Base-by-base conservation (phyloP, 306 rosid genomes). In the Sesbania bispinosa region DNA sequence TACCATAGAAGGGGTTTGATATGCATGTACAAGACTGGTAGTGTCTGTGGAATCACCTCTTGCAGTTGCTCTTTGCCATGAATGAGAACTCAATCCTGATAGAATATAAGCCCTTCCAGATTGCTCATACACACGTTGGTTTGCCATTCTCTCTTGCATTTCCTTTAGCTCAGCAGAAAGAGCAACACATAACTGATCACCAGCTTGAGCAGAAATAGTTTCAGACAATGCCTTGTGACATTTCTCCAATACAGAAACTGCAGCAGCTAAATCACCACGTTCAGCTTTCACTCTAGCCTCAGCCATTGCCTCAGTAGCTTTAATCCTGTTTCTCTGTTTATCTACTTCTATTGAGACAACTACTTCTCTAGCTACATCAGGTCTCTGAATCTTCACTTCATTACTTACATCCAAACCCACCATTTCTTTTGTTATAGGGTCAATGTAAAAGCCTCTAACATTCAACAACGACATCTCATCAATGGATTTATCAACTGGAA, bases 21-120 rank as follows among this genome's bases (percentile, higher is more conserved):
- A 95, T 33, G 94, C 60, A 60, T 89, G 97, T 73, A 95, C 46
- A 19, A 82, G 83, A 81, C 92, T 91, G 19, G 89, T 79, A 71
- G 86, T 86, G 30, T 88, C 97, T 1, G 90, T 87, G 6, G 96
- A 92, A 84, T 95, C 90, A 8, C 99, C 99, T 24, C 99, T 75
- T 0, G 96, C 92, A 0, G 99, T 95, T 60, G 99, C 99, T 79
- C 99, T 86, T 77, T 95, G 99, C 90, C 87, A 86, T 57, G 97
- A 88, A 75, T 95, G 99, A 10, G 99, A 91, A 86, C 99, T 95
- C 80, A 95, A 77, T 68, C 99, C 99, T 14, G 99, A 95, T 29
- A 95, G 47, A 36, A 95, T 92, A 35, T 95, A 95, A 16, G 99
- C 99, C 80, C 99, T 82, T 73, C 99, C 99, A 0, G 99, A 88